phyloP scores from a whole-genome alignment of 208 protist genomes.

The Leptomonas seymouri region DNA sequence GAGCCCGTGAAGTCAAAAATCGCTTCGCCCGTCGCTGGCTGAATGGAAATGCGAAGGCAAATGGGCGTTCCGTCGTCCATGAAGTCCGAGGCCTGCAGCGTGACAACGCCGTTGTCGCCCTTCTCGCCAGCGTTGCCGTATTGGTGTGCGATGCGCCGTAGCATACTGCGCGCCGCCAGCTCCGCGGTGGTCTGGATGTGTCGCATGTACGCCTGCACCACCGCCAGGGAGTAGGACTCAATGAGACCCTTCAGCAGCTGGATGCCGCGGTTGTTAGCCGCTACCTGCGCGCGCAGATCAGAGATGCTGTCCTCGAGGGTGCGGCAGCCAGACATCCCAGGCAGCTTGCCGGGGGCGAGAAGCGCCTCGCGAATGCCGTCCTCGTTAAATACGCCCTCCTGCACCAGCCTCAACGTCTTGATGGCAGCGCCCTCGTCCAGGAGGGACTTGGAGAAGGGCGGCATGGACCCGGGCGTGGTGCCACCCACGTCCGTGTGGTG shows the following conservation, averaged over 20 bases:
- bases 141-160: conserved; percentile 56
- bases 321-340: conserved; percentile 74
- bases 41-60: conserved; percentile 76
- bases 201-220: conserved; percentile 96
- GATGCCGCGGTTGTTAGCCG: conserved; percentile 94
- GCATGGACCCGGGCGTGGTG: conserved; percentile 95
- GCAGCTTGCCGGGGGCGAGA: conserved; percentile 63
- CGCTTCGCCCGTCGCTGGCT: conserved; percentile 66
- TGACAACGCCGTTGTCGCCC: conserved; percentile 1
- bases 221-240: conserved; percentile 70
- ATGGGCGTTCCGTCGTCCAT: conserved; percentile 97
- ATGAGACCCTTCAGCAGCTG: conserved; percentile 89
- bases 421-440: conserved; percentile 94
- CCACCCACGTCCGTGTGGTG: conserved; percentile 98
- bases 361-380: conserved; percentile 85
- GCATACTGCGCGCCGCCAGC: conserved; percentile 87
- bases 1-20: conserved; percentile 95
- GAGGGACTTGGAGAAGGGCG: conserved; percentile 93
- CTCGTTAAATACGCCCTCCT: conserved; percentile 87
- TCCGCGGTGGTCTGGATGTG: conserved; percentile 94
- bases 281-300: conserved; percentile 94
- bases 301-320: conserved; percentile 93
- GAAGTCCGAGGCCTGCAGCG: conserved; percentile 62
- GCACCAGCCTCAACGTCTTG: conserved; percentile 93
- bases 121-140: conserved; percentile 38